Base-by-base conservation (phyloP, 805 yeast species). In the Hyphopichia homilentoma region DNA sequence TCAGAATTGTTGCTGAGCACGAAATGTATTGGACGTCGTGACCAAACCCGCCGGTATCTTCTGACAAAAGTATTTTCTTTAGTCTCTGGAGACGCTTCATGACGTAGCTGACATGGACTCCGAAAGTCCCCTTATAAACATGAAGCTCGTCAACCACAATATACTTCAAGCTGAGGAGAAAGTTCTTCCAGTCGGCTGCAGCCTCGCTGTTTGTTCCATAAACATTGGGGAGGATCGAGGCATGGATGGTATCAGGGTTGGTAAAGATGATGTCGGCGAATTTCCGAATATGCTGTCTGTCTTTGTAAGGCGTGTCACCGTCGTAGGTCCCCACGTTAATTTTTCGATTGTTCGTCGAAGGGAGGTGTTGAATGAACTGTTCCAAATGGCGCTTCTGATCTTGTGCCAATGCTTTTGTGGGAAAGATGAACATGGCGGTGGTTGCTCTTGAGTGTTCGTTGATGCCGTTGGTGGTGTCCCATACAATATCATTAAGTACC, bases 381-480 rank as follows among this genome's bases (percentile, higher is more conserved):
- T 70, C 69, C 34, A 93, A 61, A n/a, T 94, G 79, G 41, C 95
- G 66, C 47, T 81, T 81, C 57, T 93, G 99, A 64, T 93, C 98
- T 51, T 93, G 98, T 0, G 99, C 97, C 32, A 93, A 65, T 0
- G 99, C 98, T 51, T 93, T 93, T 0, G 99, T 93, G 2, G 99
- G 99, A 47, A 93, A 93, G 8, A 93, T 79, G 47, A 84, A 88
- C 66, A 94, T 67, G 7, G 96, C 84, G 0, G 95, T 84, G 4
- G 73, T 46, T 0, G 39, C 18, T n/a, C 64, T 32, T 5, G 40
- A 34, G n/a, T 30, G 33, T 20, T 34, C 20, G 60, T 61, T 7
- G 61, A 60, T 26, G 52, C 66, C 32, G 70, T 43, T 32, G 21
- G 51, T 47, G 5, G 58, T 31, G 61, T 63, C 59, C 57, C 61